phyloP scores from a whole-genome alignment of 176 grass and related monocot species.

The Avena sativa region DNA sequence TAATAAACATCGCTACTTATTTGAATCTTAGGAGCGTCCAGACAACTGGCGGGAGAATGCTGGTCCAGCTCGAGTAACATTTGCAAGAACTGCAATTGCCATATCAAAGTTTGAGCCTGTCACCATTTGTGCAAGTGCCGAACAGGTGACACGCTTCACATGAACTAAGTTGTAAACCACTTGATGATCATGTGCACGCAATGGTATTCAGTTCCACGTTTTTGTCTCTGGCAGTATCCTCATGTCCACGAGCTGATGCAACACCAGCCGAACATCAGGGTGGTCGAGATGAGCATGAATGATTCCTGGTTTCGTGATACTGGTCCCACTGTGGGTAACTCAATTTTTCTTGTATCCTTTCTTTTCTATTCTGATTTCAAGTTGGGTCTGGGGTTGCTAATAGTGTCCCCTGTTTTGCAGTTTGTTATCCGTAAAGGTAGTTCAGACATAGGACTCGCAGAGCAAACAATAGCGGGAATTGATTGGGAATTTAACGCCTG shows the following conservation, averaged over 20 bases:
- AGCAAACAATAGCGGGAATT: conserved; percentile 74
- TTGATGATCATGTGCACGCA: neutral
- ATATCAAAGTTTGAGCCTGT: conserved; percentile 89
- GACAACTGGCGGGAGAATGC: conserved; percentile 90
- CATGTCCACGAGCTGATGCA: conserved; percentile 60
- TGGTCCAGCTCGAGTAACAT: conserved; percentile 61
- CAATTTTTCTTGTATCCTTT: neutral
- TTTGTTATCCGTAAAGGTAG: conserved; percentile 55
- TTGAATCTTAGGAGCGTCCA: conserved; percentile 68
- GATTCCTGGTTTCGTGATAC: conserved; percentile 97
- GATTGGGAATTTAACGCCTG: conserved; percentile 97
- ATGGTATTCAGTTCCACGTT: neutral
- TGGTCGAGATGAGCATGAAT: conserved; percentile 97
- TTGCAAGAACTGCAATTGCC: conserved; percentile 60
- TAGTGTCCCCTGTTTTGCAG: conserved; percentile 45
- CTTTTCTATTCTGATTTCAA: conserved; percentile 19
- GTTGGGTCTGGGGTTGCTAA: conserved; percentile 36
- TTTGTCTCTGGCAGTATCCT: conserved; percentile 54
- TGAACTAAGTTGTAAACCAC: neutral
- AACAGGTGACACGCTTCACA: conserved; percentile 53
- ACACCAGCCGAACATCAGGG: conserved; percentile 66
- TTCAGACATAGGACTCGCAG: conserved; percentile 25
- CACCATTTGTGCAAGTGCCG: conserved; percentile 74
- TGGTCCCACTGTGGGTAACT: conserved; percentile 73
- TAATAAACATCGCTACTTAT: conserved; percentile 1